Conservation (phyloP, 1,139 yeast genomes). For the Nakaseomyces bracarensis region DNA sequence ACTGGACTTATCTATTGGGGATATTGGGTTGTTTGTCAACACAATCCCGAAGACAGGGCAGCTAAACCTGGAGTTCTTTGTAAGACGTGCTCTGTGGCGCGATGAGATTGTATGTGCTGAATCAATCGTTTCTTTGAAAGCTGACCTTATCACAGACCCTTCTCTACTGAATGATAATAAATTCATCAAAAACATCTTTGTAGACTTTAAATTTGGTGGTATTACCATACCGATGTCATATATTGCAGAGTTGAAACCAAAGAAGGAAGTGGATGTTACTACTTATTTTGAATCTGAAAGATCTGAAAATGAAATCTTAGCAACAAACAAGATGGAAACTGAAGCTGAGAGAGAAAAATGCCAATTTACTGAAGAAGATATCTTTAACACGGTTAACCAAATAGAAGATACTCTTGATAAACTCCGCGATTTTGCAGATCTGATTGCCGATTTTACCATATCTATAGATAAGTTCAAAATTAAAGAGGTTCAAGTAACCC, state of each 20-base stretch:
- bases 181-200: slow-evolving; percentile 3
- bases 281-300: neutral
- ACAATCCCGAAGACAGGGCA: slow-evolving; percentile 4
- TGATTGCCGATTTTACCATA: slow-evolving; percentile 17
- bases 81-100: slow-evolving; percentile 13
- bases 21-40: slow-evolving; percentile 1
- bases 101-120: slow-evolving; percentile 15
- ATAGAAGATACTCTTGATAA: slow-evolving; percentile 12
- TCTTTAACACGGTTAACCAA: slow-evolving; percentile 8
- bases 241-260: slow-evolving; percentile 3
- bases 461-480: slow-evolving; percentile 22
- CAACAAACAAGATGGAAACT: neutral
- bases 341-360: slow-evolving; percentile 1
- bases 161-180: neutral
- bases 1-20: slow-evolving; percentile 1
- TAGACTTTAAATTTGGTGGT: slow-evolving; percentile 14
- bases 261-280: neutral
- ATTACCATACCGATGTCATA: slow-evolving; percentile 11
- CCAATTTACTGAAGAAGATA: slow-evolving; percentile 8
- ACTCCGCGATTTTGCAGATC: slow-evolving; percentile 10
- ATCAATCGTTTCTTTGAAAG: slow-evolving; percentile 10
- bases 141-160: neutral
- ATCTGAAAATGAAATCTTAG: neutral
- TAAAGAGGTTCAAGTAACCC: slow-evolving; percentile 19
- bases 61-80: slow-evolving; percentile 7